phyloP scores from a whole-genome alignment of 1,284 basidiomycete genomes.

The Leccinum solheimii region DNA sequence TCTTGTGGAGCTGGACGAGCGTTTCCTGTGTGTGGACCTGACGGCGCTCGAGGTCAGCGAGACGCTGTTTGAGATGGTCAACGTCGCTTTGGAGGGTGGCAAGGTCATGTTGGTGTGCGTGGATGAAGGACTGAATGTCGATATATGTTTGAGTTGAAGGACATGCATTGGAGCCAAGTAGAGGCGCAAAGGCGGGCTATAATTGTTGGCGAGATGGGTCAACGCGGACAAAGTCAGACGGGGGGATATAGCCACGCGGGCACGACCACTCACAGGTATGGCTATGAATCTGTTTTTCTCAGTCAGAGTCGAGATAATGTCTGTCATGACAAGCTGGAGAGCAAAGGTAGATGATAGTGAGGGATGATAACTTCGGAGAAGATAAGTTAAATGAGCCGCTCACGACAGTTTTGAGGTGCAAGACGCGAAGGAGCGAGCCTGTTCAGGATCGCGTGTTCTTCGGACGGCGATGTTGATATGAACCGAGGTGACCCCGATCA shows the following conservation, averaged over 20 bases:
- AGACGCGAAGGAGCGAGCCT: not conserved
- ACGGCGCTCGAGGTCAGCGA: slow-evolving; percentile 16
- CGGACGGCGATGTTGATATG: not conserved
- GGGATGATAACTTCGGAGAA: not conserved
- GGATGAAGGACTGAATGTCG: slow-evolving; percentile 19
- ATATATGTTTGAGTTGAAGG: slow-evolving; percentile 10
- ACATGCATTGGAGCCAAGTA: slow-evolving; percentile 21
- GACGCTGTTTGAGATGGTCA: slow-evolving; percentile 7
- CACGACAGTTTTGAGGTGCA: not conserved
- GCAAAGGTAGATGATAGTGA: not conserved
- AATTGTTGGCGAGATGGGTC: not conserved
- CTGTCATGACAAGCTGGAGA: slow-evolving; percentile 8
- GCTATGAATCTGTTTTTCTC: not conserved
- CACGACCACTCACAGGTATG: slow-evolving; percentile 19
- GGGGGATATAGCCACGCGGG: not conserved
- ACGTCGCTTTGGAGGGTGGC: slow-evolving; percentile 12
- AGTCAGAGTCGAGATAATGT: not conserved
- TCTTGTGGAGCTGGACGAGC: slow-evolving; percentile 18
- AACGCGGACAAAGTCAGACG: not conserved
- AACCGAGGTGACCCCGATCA: not conserved
- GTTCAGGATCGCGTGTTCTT: not conserved
- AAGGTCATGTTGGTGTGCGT: slow-evolving; percentile 19
- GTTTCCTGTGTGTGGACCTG: slow-evolving; percentile 6
- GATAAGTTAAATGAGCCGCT: not conserved
- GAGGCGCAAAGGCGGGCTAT: slow-evolving; percentile 13